phyloP scores from a whole-genome alignment of 2,329 filamentous ascomycete species.

The Simplicillium sp. region DNA sequence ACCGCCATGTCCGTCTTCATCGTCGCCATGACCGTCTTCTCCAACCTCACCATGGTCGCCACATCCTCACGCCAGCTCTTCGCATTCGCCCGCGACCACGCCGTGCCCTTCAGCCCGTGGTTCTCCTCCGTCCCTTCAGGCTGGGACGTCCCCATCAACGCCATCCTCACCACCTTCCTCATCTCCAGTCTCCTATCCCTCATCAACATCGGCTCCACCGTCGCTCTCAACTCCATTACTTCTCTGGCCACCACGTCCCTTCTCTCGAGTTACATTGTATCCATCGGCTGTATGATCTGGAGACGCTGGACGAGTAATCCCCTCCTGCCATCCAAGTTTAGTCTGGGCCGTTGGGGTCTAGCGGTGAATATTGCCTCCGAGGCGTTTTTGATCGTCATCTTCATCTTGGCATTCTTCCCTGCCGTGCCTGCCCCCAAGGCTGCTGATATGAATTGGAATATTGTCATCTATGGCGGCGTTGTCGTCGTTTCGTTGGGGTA shows the following conservation, averaged over 20 bases:
- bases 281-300: slow-evolving; percentile 32
- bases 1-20: slow-evolving; percentile 17
- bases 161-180: slow-evolving; percentile 23
- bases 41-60: slow-evolving; percentile 17
- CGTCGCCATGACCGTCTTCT: slow-evolving; percentile 14
- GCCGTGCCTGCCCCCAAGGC: slow-evolving; percentile 21
- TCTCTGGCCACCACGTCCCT: slow-evolving; percentile 39
- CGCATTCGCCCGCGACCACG: slow-evolving; percentile 24
- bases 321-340: slow-evolving; percentile 12
- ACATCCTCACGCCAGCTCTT: slow-evolving; percentile 19
- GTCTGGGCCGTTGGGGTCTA: slow-evolving; percentile 30
- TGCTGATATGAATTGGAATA: slow-evolving; percentile 39
- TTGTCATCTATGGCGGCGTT: slow-evolving; percentile 30
- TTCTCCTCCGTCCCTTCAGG: slow-evolving; percentile 7
- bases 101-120: slow-evolving; percentile 11
- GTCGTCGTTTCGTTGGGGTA: slow-evolving; percentile 28
- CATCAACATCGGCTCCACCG: slow-evolving; percentile 41
- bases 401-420: slow-evolving; percentile 41
- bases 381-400: slow-evolving; percentile 32
- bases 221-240: slow-evolving; percentile 43
- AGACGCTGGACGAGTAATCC: slow-evolving; percentile 23
- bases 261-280: slow-evolving; percentile 41
- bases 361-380: slow-evolving; percentile 31
- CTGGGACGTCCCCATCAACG: slow-evolving; percentile 8
- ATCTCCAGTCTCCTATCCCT: slow-evolving; percentile 33